These are phyloP conservation scores for Pyricularia sp. DNA, from an alignment of 2,329 filamentous ascomycete species.

Conservation along the genomic window DNA sequence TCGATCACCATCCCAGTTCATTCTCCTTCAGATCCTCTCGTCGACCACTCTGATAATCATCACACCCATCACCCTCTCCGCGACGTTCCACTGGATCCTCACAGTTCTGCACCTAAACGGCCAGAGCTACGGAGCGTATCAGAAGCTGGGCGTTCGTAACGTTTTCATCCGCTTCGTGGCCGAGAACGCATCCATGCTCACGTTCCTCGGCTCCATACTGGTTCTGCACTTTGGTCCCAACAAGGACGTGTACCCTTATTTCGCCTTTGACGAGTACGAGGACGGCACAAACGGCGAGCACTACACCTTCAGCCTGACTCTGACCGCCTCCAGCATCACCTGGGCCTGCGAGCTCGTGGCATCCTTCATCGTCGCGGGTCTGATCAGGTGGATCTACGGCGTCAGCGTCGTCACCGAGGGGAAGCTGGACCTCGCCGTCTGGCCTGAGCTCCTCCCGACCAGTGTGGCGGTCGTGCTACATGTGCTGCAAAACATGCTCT, in stretches of 20 bases:
- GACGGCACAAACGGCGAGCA: constrained; percentile 21
- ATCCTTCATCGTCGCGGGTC: constrained; percentile 42
- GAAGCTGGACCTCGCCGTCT: constrained; percentile 49
- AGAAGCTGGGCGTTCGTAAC: constrained; percentile 52
- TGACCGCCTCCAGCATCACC: constrained; percentile 49
- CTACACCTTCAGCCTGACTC: constrained; percentile 51
- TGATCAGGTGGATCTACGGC: constrained; percentile 45
- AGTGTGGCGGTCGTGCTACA: constrained; percentile 54
- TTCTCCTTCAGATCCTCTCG: constrained; percentile 51
- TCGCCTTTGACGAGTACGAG: constrained; percentile 43
- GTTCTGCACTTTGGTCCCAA: constrained; percentile 55
- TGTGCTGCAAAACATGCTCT: constrained; percentile 60
- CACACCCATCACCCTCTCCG: constrained; percentile 51
- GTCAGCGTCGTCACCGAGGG: constrained; percentile 53
- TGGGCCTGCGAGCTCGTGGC: constrained; percentile 55
- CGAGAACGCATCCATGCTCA: constrained; percentile 56
- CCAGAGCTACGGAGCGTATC: constrained; percentile 49
- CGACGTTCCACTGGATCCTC: constrained; percentile 41
- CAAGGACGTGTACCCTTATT: constrained; percentile 57
- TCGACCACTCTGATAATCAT: constrained; percentile 50
- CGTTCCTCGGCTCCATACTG: constrained; percentile 51
- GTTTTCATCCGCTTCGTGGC: constrained; percentile 55
- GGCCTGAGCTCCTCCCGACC: constrained; percentile 55
- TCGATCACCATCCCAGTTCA: constrained; percentile 51
- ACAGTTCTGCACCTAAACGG: constrained; percentile 39